Conservation (phyloP, 495 filamentous ascomycete species). For the Aspergillus sclerotioniger region DNA sequence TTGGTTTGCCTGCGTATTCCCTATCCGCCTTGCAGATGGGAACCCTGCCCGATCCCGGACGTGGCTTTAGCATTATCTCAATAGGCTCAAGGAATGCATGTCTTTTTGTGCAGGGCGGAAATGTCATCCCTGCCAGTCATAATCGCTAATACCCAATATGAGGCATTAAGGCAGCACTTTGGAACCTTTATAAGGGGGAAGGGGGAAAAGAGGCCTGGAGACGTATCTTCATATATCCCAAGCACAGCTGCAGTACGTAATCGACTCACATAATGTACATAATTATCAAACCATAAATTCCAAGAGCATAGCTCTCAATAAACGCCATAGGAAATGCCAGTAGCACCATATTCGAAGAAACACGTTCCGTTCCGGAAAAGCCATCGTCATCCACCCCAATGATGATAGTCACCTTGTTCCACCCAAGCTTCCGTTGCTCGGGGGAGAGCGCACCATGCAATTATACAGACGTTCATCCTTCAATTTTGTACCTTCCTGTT, state of each 20-base stretch:
- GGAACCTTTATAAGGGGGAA: not conserved
- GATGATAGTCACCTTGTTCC: not conserved
- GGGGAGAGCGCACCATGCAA: not conserved
- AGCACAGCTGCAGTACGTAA: slow-evolving; percentile 12
- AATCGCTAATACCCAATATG: not conserved
- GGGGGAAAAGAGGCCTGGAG: not conserved
- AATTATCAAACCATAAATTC: slow-evolving; percentile 15
- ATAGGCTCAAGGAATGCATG: not conserved
- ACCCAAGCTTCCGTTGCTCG: not conserved
- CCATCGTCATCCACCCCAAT: not conserved
- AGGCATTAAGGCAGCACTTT: not conserved
- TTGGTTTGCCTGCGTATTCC: not conserved
- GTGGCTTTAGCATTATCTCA: not conserved
- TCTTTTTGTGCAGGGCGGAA: not conserved
- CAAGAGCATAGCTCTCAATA: slow-evolving; percentile 24
- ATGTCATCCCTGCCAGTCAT: not conserved
- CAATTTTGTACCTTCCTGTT: slow-evolving; percentile 8
- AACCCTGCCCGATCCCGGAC: not conserved
- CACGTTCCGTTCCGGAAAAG: not conserved
- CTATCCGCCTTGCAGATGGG: not conserved
- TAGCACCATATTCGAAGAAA: slow-evolving; percentile 11
- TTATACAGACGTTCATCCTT: not conserved
- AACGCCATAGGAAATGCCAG: slow-evolving; percentile 40
- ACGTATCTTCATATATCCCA: not conserved
- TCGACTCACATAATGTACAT: slow-evolving; percentile 24